phyloP scores from a whole-genome alignment of 805 yeast genomes.

The Kockiozyma suomiensis region DNA sequence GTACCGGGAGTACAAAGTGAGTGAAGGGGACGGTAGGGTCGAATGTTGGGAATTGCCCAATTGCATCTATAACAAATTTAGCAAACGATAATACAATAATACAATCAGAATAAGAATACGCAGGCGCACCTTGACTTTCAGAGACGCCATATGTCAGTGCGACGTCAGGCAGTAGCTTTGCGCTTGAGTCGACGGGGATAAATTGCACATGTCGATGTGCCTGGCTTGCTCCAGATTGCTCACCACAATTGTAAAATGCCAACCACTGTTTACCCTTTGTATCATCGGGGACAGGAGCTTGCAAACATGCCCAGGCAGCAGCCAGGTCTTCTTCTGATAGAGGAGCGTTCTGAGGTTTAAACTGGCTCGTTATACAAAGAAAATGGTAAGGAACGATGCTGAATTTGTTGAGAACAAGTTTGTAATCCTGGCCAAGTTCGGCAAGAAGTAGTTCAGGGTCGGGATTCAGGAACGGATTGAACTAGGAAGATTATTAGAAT shows the following conservation, averaged over 20 bases:
- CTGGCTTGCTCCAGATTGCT: conserved; percentile 89
- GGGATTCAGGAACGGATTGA: conserved; percentile 75
- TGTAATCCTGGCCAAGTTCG: conserved; percentile 54
- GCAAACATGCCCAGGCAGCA: conserved; percentile 59
- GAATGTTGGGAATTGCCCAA: conserved; percentile 59
- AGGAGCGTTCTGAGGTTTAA: conserved; percentile 71
- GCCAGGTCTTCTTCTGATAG: conserved; percentile 69
- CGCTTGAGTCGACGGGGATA: conserved; percentile 64
- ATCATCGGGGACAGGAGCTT: conserved; percentile 42
- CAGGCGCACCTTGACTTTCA: conserved; percentile 13
- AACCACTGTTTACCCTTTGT: conserved; percentile 53
- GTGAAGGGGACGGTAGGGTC: conserved; percentile 71
- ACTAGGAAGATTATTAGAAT: neutral
- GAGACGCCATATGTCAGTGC: conserved; percentile 17
- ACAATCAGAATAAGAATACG: neutral
- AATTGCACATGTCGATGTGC: conserved; percentile 92
- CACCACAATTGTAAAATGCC: conserved; percentile 89
- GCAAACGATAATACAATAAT: neutral
- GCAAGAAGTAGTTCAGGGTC: conserved; percentile 70
- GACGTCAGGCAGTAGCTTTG: conserved; percentile 59
- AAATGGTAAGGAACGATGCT: conserved; percentile 82
- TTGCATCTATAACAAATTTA: conserved; percentile 14
- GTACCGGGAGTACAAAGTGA: conserved; percentile 74
- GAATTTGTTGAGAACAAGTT: conserved; percentile 79
- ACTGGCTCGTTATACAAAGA: conserved; percentile 73